A percentile compares a stretch with the other conserved stretches of the same genome.
Conservation (phyloP, 768 basidiomycete species). For the Hemileccinum impolitum region DNA sequence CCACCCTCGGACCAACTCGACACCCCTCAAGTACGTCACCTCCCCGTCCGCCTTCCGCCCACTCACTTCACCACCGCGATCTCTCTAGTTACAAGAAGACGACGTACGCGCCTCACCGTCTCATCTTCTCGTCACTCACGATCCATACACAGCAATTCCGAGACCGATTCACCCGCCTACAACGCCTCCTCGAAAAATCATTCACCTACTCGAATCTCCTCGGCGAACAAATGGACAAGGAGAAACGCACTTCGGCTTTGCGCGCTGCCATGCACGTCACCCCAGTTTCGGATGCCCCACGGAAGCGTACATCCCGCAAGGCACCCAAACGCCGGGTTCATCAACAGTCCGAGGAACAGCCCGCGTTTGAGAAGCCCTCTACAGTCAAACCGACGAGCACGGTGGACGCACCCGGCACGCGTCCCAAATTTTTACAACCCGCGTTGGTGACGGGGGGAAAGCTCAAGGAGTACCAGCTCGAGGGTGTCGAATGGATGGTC, state of each 20-base stretch:
- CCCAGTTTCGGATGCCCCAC: not conserved
- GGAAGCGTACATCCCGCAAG: constrained; percentile 13
- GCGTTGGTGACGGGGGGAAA: constrained; percentile 78
- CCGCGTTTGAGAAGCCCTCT: constrained; percentile 12
- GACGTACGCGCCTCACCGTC: constrained; percentile 12
- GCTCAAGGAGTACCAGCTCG: constrained; percentile 87
- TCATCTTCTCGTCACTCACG: not conserved
- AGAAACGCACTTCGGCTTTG: constrained; percentile 31
- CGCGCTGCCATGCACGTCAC: constrained; percentile 28
- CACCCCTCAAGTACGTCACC: constrained; percentile 19
- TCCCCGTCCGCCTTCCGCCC: not conserved
- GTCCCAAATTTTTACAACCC: constrained; percentile 64
- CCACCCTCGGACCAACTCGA: constrained; percentile 13
- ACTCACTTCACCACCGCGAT: not conserved
- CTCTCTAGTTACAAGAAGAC: constrained; percentile 20
- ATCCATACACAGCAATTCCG: constrained; percentile 42
- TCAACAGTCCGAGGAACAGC: constrained; percentile 6
- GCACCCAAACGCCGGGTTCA: constrained; percentile 10
- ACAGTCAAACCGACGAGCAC: not conserved
- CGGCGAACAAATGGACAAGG: constrained; percentile 71
- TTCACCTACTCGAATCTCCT: constrained; percentile 71
- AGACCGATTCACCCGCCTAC: constrained; percentile 50
- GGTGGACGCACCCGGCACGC: not conserved
- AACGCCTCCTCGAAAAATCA: constrained; percentile 72
- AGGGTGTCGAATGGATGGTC: constrained; percentile 95